These are phyloP conservation scores for Theileria sp. DNA, from an alignment of 169 alveolate species.

Conservation along the genomic window DNA sequence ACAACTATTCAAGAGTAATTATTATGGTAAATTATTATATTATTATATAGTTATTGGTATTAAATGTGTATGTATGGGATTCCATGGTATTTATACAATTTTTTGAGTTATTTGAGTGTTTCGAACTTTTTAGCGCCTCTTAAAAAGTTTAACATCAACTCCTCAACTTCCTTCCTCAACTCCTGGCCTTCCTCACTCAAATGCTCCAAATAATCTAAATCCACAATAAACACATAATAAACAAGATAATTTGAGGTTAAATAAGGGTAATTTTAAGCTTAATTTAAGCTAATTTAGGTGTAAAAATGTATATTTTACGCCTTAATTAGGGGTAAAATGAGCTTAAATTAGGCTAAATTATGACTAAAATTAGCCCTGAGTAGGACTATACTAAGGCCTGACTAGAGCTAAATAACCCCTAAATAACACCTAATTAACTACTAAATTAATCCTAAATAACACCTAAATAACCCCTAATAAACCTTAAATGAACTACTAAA, in stretches of 20 bases:
- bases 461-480: too few relatives aligned
- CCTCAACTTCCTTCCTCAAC: slow-evolving; percentile 25
- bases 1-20: background rate
- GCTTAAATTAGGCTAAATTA: too few relatives aligned
- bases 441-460: too few relatives aligned
- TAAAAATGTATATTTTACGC: too few relatives aligned
- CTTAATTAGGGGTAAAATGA: too few relatives aligned
- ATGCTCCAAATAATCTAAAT: slow-evolving; percentile 55
- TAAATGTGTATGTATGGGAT: background rate
- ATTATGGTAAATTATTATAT: too few relatives aligned
- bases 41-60: background rate
- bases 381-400: too few relatives aligned
- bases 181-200: slow-evolving; percentile 45
- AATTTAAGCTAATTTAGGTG: too few relatives aligned
- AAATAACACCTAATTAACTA: too few relatives aligned
- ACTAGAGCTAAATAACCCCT: too few relatives aligned
- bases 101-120: slow-evolving; percentile 14
- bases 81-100: background rate
- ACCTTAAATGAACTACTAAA: too few relatives aligned
- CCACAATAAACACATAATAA: background rate
- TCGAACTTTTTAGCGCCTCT: slow-evolving; percentile 48
- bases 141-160: slow-evolving; percentile 36
- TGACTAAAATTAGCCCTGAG: too few relatives aligned
- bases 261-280: background rate
- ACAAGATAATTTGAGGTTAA: background rate